Conservation (phyloP, 805 yeast genomes). For the Torulaspora indica region DNA sequence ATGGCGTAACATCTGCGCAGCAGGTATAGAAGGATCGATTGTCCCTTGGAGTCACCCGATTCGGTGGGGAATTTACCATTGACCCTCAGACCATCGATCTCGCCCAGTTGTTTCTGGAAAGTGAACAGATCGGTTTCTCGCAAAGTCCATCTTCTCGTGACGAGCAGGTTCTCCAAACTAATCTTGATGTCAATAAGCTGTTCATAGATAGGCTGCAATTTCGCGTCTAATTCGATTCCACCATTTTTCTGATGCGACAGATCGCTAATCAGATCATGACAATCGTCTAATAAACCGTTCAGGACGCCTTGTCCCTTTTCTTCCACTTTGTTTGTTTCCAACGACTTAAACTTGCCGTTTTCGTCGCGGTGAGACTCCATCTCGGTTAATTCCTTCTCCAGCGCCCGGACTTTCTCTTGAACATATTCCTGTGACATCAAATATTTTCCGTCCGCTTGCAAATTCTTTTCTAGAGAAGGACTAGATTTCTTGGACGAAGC, state of each 20-base stretch:
- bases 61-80: conserved; percentile 50
- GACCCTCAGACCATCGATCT: conserved; percentile 67
- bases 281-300: conserved; percentile 77
- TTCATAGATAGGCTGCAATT: conserved; percentile 56
- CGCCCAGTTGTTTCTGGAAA: conserved; percentile 69
- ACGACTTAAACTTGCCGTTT: conserved; percentile 49
- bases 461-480: conserved; percentile 9
- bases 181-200: conserved; percentile 61
- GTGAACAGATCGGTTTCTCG: conserved; percentile 90
- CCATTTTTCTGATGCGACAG: conserved; percentile 41
- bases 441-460: conserved; percentile 13
- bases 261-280: conserved; percentile 70
- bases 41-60: conserved; percentile 46
- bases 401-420: conserved; percentile 32
- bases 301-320: conserved; percentile 46
- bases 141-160: conserved; percentile 96
- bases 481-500: conserved; percentile 35
- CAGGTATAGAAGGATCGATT: conserved; percentile 62
- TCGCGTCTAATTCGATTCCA: conserved; percentile 42
- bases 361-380: conserved; percentile 50
- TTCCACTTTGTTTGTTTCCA: conserved; percentile 34
- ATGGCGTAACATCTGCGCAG: conserved; percentile 87
- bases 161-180: conserved; percentile 72
- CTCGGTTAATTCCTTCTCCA: conserved; percentile 39
- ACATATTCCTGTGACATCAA: conserved; percentile 19